Conservation (phyloP, 2,329 filamentous ascomycete genomes). For the Aspergillus ibericus region DNA sequence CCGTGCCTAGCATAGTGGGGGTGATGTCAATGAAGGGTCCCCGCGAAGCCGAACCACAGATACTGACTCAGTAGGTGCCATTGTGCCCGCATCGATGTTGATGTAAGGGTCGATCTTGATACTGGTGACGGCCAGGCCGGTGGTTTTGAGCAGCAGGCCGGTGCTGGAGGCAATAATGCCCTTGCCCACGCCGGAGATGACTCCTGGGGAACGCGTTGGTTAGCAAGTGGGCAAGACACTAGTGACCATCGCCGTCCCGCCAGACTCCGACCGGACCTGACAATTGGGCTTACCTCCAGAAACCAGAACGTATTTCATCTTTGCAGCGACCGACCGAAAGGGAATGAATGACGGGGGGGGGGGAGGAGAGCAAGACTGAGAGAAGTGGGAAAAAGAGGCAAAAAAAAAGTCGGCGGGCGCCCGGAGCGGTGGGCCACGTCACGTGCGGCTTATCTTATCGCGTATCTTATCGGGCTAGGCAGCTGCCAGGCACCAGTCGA, state of each 20-base stretch:
- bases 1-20: slow-evolving; percentile 56
- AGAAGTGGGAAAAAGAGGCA: background rate
- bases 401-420: slow-evolving; percentile 1
- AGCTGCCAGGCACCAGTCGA: too few relatives aligned
- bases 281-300: slow-evolving; percentile 64
- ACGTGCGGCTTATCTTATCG: slow-evolving; percentile 1
- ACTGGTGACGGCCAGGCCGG: slow-evolving; percentile 28
- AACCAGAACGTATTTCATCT: slow-evolving; percentile 80
- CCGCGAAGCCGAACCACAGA: slow-evolving; percentile 2
- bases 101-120: slow-evolving; percentile 64
- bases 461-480: background rate
- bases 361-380: background rate
- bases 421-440: background rate
- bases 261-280: background rate
- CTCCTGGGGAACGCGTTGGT: slow-evolving; percentile 32
- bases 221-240: background rate
- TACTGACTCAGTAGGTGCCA: slow-evolving; percentile 43
- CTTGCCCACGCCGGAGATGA: slow-evolving; percentile 55
- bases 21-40: slow-evolving; percentile 5
- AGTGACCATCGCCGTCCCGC: background rate
- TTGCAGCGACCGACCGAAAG: slow-evolving; percentile 28
- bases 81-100: slow-evolving; percentile 73
- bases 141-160: slow-evolving; percentile 32
- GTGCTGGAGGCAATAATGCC: slow-evolving; percentile 64
- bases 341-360: background rate